Percentiles rank a stretch among this genome's conserved stretches.
These are phyloP conservation scores for Xylaria sp. DNA, from an alignment of 2,329 filamentous ascomycete genomes.

Conservation along the genomic window DNA sequence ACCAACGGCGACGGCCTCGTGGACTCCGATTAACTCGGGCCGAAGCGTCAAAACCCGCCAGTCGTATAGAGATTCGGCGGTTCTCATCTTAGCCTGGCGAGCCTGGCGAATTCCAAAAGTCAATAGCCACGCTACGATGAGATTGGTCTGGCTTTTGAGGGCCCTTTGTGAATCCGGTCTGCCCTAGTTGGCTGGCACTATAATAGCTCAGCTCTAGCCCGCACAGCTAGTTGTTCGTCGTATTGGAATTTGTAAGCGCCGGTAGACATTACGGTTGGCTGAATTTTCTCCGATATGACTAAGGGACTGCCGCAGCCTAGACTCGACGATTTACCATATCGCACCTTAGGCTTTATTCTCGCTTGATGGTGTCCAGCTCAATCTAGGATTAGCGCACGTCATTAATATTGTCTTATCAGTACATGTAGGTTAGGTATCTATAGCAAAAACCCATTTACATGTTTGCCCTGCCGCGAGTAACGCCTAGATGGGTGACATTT, in stretches of 20 bases:
- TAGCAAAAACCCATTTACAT: too few relatives aligned
- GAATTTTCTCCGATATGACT: slow-evolving; percentile 10
- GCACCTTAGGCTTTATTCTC: slow-evolving; percentile 7
- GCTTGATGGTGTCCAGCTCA: neutral
- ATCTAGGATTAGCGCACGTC: neutral
- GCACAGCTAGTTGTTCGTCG: too few relatives aligned
- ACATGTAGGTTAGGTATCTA: neutral
- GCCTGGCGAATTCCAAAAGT: neutral
- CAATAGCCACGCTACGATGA: neutral
- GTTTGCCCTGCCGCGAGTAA: neutral
- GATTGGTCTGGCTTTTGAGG: neutral
- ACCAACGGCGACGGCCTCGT: neutral
- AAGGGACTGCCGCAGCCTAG: neutral
- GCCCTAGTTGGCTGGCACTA: neutral
- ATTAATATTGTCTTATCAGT: neutral
- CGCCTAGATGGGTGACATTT: neutral
- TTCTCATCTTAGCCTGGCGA: too few relatives aligned
- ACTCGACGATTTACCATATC: neutral
- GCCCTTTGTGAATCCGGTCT: neutral
- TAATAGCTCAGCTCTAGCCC: slow-evolving; percentile 11
- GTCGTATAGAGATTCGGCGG: too few relatives aligned
- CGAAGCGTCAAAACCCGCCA: too few relatives aligned
- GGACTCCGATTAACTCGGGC: neutral
- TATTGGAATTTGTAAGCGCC: slow-evolving; percentile 7
- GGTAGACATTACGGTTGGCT: slow-evolving; percentile 1